Conservation (phyloP, 768 basidiomycete species). For the Cystofilobasidium bisporidii region DNA sequence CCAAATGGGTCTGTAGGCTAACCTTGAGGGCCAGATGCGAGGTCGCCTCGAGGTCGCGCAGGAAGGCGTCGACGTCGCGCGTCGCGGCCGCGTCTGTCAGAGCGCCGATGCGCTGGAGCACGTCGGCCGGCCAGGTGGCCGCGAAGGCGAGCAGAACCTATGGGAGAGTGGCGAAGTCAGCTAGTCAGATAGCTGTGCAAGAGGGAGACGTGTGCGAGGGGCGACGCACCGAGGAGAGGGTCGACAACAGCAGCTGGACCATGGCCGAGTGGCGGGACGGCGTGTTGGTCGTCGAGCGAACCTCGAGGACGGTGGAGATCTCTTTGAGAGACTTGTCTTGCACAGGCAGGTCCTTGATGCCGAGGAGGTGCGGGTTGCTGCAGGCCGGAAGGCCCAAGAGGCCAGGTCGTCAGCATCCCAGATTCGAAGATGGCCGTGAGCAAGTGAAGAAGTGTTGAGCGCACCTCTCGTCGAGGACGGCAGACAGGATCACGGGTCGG, state of each 20-base stretch:
- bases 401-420: too few relatives aligned
- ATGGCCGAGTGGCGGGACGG: constrained; percentile 20
- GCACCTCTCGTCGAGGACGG: constrained; percentile 33
- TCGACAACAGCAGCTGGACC: not conserved
- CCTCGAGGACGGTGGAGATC: constrained; percentile 13
- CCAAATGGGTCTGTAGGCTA: constrained; percentile 14
- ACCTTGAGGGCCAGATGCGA: constrained; percentile 11
- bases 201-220: not conserved
- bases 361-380: constrained; percentile 13
- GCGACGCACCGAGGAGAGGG: constrained; percentile 7
- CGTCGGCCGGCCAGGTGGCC: constrained; percentile 20
- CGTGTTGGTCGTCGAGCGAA: constrained; percentile 30
- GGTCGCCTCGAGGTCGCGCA: constrained; percentile 11
- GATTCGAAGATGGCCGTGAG: not conserved
- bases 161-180: too few relatives aligned
- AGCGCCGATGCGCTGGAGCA: not conserved
- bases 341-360: constrained; percentile 22
- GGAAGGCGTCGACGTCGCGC: constrained; percentile 1
- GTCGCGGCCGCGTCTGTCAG: not conserved
- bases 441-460: constrained; percentile 13
- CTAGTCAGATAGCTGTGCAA: too few relatives aligned
- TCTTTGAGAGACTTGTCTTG: constrained; percentile 18
- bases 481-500: constrained; percentile 31
- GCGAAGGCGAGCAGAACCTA: constrained; percentile 29
- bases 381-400: too few relatives aligned